Evolutionary conservation across 805 yeast genomes (phyloP).

Genomic region (Lipomyces anomalus): DNA sequence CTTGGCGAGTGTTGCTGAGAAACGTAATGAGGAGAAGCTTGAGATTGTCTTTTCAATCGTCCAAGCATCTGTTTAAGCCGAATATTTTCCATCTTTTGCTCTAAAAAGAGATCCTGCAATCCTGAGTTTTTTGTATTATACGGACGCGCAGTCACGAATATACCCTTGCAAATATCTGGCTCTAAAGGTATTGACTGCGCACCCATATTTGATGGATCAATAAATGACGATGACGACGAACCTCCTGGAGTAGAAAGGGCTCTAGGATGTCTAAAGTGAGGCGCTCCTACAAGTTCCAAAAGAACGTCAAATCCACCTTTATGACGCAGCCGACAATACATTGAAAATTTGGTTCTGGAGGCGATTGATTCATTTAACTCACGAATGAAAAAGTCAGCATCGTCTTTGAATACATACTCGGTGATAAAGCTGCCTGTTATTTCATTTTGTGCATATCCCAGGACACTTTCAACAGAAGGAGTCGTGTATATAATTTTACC

Average conservation of each 20-base stretch:
- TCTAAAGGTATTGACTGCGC: slow-evolving; percentile 4
- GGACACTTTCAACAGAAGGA: slow-evolving; percentile 14
- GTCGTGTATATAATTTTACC: slow-evolving; percentile 16
- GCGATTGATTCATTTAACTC: too few species aligned
- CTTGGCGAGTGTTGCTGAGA: neutral
- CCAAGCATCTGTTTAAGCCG: slow-evolving; percentile 15
- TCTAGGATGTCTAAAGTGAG: slow-evolving; percentile 7
- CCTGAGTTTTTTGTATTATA: slow-evolving; percentile 3
- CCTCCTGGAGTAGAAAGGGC: neutral
- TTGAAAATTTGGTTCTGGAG: slow-evolving; percentile 6
- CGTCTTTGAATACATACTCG: slow-evolving; percentile 15
- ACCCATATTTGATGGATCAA: neutral
- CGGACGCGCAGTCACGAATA: slow-evolving; percentile 22
- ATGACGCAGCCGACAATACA: slow-evolving; percentile 8
- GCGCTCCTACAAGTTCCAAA: slow-evolving; percentile 14
- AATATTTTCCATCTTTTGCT: slow-evolving; percentile 19
- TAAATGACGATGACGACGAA: neutral
- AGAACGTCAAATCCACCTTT: slow-evolving; percentile 5
- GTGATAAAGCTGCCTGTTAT: slow-evolving; percentile 11
- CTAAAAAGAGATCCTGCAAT: slow-evolving; percentile 20
- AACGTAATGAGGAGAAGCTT: slow-evolving; percentile 3
- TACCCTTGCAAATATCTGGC: slow-evolving; percentile 20
- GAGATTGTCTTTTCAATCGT: too few species aligned
- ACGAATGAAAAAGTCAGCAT: slow-evolving; percentile 10
- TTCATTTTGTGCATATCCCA: slow-evolving; percentile 17